Base-by-base conservation (phyloP, 495 filamentous ascomycete species). In the Parathielavia hyrcaniae region DNA sequence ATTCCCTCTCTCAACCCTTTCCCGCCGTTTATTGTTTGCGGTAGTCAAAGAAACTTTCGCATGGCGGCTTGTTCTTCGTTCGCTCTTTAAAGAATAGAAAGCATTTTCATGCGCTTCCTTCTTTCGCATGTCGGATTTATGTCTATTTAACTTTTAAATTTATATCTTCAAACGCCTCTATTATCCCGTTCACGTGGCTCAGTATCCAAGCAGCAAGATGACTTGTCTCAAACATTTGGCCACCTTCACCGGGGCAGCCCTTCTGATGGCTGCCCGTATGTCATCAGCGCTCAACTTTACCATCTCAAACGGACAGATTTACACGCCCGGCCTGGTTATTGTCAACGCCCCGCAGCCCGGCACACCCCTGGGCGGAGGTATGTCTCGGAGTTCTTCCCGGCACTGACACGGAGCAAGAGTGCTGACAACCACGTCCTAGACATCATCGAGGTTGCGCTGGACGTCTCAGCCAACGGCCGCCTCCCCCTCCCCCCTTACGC, bases 281-380 rank as follows among this genome's bases (percentile, higher is more conserved):
- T 41, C 51, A 13, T 55, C 53, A n/a, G 69, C 71, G 2, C 59
- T 67, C 30, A 65, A 76, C 64, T 81, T 84, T 55, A 78, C 75
- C 16, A 72, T 81, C 35, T 70, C 82, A 10, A 78, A 77, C 48
- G 82, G 83, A 32, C 83, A 86, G 62, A 77, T 86, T 55, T 85
- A 75, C 59, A 87, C 83, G 3, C 84, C 84, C 12, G 83, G 84
- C 5, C 72, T 86, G 59, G 83, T 77, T 12, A 78, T 87, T 54
- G 64, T 87, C 19, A 78, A 85, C 68, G 73, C 82, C 46, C 85
- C 84, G 13, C 84, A 88, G 63, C 85, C 85, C 35, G 78, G 80
- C 50, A 86, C 84, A 7, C 83, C 85, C 7, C 66, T 85, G 39
- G 85, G 85, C 47, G 85, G 83, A 70, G 79, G 83, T 81, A 65